Base-by-base conservation (phyloP, 192 early-diverging fungal species). In the Rhizoclosmatium globosum region DNA sequence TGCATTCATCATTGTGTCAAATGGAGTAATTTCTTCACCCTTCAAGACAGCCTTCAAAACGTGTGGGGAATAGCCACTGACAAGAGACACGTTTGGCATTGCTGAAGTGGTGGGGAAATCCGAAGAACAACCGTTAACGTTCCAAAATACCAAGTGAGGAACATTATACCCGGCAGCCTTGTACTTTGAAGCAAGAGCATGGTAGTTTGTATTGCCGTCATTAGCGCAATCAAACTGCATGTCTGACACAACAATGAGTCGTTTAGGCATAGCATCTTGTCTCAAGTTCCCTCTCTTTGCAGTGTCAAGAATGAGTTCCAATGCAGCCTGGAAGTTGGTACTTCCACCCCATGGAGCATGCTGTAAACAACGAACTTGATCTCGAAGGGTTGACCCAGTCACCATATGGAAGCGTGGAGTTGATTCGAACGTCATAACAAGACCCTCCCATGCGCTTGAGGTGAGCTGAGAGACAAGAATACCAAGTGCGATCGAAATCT, bases 81-180 rank as follows among this genome's bases (percentile, higher is more conserved):
- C 76, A 50, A 87, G 74, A 23, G 87, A 78, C 19, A 84, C 82
- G 19, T 74, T 50, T 23, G 78, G 72, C 46, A 68, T 78, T 17
- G 71, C 50, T n/a, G 67, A 71, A 0, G 61, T 78, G n/a, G 86
- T 82, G 19, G 81, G 79, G 59, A 76, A 84, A 19, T 83, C 82
- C 44, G 48, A 39, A 43, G 44, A 83, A 2, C 59, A 62, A 2
- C 76, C 79, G 3, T 75, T 38, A 38, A 89, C 71, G 44, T 89
- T 86, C 87, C 87, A 89, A 67, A 85, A 89, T 2, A 89, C 85
- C 50, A 89, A 79, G 56, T 89, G 85, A 19, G 87, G 87, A 4
- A 86, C 46, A 1, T 82, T 81, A 68, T 88, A 89, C 2, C 87
- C 87, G 1, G 84, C 86, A 1, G 47, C 23, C 23, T 72, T 64